A percentile compares a stretch with the other conserved stretches of the same genome.
These are phyloP conservation scores for Pythium pyrilobum DNA, from an alignment of 352 stramenopile species.

Conservation along the genomic window DNA sequence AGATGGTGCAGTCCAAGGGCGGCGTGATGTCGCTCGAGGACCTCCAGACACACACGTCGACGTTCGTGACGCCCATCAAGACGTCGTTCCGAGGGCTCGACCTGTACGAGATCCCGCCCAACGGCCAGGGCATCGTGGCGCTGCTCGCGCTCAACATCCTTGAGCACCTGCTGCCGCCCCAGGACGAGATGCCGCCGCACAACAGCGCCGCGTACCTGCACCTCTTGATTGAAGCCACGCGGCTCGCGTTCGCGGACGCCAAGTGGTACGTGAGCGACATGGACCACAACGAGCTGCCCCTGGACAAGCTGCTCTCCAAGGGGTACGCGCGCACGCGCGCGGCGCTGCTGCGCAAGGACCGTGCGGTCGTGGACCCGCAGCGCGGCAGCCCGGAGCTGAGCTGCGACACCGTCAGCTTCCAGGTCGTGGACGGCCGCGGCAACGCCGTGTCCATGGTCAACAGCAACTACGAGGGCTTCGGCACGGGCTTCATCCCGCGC, in stretches of 20 bases:
- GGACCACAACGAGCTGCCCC: constrained; percentile 51
- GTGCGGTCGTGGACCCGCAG: constrained; percentile 46
- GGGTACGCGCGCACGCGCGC: constrained; percentile 60
- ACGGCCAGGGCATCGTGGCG: constrained; percentile 95
- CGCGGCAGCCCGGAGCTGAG: constrained; percentile 56
- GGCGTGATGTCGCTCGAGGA: constrained; percentile 83
- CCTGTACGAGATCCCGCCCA: constrained; percentile 94
- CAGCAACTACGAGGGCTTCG: constrained; percentile 97
- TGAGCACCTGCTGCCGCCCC: constrained; percentile 38
- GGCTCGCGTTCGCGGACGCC: constrained; percentile 92
- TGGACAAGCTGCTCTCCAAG: constrained; percentile 74
- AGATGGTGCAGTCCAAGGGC: constrained; percentile 55
- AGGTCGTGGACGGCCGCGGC: constrained; percentile 92
- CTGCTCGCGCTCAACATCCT: constrained; percentile 94
- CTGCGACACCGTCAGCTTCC: constrained; percentile 93
- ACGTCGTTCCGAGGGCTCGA: constrained; percentile 81
- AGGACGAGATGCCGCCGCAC: constrained; percentile 26
- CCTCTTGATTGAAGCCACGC: constrained; percentile 89
- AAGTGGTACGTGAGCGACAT: constrained; percentile 83
- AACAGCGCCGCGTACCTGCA: constrained; percentile 84
- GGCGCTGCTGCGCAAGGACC: constrained; percentile 31
- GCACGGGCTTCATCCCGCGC: constrained; percentile 91
- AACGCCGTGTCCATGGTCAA: constrained; percentile 98
- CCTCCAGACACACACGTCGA: constrained; percentile 77
- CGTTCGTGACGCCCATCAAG: constrained; percentile 90